A percentile compares a stretch with the other conserved stretches of the same genome.
Conservation (phyloP, 495 filamentous ascomycete species). For the Daldinia grandis region DNA sequence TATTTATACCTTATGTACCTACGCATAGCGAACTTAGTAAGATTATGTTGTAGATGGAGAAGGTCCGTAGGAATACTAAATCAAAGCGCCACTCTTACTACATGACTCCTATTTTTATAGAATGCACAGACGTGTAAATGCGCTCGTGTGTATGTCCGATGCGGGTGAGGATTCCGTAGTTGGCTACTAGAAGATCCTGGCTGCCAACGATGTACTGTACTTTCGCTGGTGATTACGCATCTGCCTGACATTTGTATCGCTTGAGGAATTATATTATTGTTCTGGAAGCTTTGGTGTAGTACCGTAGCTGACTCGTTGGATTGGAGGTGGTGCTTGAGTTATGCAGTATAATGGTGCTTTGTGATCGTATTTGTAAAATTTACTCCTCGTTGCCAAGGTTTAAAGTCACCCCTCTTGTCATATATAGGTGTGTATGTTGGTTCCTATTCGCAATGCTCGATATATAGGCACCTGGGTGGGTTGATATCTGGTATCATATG, state of each 20-base stretch:
- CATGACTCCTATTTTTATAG: not conserved
- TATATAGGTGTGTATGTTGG: not conserved
- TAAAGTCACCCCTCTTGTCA: not conserved
- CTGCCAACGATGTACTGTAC: not conserved
- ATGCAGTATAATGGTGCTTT: not conserved
- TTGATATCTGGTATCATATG: too few species aligned
- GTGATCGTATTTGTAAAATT: too few species aligned
- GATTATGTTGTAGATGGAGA: not conserved
- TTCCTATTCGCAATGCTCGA: not conserved
- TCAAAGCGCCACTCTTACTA: not conserved
- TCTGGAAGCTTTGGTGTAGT: not conserved
- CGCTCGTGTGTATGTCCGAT: not conserved
- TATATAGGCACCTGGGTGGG: too few species aligned
- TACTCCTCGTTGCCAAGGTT: not conserved
- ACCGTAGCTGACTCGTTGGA: not conserved
- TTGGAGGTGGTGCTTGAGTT: not conserved
- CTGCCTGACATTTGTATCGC: not conserved
- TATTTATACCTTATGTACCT: not conserved
- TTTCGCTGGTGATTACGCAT: not conserved
- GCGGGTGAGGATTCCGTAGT: not conserved
- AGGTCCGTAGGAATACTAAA: not conserved
- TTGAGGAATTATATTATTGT: not conserved
- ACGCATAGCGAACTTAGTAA: not conserved
- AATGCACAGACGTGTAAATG: not conserved
- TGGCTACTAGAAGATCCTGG: not conserved